Evolutionary conservation across 257 asterid genomes (phyloP), one percentile per base, ranked within the genome.

Genomic region (Solanum rostratum): DNA sequence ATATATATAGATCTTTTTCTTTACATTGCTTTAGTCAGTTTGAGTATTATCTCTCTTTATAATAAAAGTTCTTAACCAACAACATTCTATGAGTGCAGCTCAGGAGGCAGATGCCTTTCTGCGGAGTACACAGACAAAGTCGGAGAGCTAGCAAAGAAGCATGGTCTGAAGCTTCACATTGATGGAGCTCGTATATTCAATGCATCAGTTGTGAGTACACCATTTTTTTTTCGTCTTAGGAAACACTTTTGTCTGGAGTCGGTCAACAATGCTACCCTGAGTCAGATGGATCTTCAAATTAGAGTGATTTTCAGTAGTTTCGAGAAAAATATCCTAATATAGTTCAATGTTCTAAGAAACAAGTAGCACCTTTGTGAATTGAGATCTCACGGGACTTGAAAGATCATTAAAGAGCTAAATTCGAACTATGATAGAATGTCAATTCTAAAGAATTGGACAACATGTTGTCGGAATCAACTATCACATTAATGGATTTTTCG

Each of bases 101-200:
- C 97, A 73, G 99, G 99, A 14, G 99, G 99, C 20, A 90, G 97
- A 92, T 97, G 99, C 88, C 91, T 97, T 85, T 86, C 99, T 12
- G 95, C 81, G 68, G 98, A 93, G 86, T 97, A 97, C 68, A 92
- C 93, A 19, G 97, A 97, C 88, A 91, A 87, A 85, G 99, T 97
- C 60, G 99, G 99, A 87, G 93, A 95, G 91, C 94, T 97, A 30
- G 99, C 98, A 39, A 95, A 94, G 97, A 94, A 92, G 91, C 84
- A 94, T 45, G 98, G 98, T 7, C 80, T 97, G 84, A 97, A 93
- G 90, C 99, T 97, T 86, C 99, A 97, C 86, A 93, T 97, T 81
- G 99, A 97, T 69, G 99, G 99, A 68, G 99, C 99, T 84, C 99
- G 98, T 57, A 90, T 97, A 33, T 97, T 97, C 83, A 94, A 95